Percentiles rank a stretch among this genome's conserved stretches.
Evolutionary conservation across 2,329 filamentous ascomycete genomes (phyloP).

Genomic region (Fusarium sp.): DNA sequence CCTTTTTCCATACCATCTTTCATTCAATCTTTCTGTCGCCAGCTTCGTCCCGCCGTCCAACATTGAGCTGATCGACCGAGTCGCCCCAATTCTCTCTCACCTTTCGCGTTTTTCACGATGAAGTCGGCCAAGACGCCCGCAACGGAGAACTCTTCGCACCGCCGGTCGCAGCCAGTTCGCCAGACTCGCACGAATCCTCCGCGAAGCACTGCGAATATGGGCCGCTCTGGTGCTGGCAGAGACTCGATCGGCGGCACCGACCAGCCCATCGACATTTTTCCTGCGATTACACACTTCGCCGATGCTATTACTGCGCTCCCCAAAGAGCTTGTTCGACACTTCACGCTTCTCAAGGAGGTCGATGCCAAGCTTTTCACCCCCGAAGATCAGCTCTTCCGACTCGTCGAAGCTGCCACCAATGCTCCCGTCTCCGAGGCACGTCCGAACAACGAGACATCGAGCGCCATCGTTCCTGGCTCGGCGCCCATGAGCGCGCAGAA

Average conservation of each 20-base stretch:
- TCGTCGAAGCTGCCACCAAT: slow-evolving; percentile 75
- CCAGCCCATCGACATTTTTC: slow-evolving; percentile 75
- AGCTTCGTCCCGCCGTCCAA: slow-evolving; percentile 40
- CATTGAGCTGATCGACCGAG: slow-evolving; percentile 42
- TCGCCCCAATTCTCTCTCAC: slow-evolving; percentile 33
- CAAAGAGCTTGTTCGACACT: slow-evolving; percentile 94
- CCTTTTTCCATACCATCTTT: slow-evolving; percentile 25
- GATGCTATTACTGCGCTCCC: slow-evolving; percentile 93
- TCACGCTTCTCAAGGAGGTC: slow-evolving; percentile 95
- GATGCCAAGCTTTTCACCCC: slow-evolving; percentile 95
- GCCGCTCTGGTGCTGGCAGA: slow-evolving; percentile 59
- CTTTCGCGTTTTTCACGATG: slow-evolving; percentile 57
- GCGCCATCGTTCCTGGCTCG: slow-evolving; percentile 58
- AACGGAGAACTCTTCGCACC: slow-evolving; percentile 61
- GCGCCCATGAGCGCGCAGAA: slow-evolving; percentile 65
- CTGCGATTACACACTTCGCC: slow-evolving; percentile 81
- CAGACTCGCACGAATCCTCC: slow-evolving; percentile 75
- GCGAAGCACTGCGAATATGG: slow-evolving; percentile 64
- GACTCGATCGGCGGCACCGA: slow-evolving; percentile 64
- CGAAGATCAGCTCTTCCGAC: slow-evolving; percentile 82
- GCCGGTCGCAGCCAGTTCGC: slow-evolving; percentile 73
- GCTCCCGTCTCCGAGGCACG: slow-evolving; percentile 62
- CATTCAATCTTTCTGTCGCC: slow-evolving; percentile 35
- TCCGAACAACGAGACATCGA: slow-evolving; percentile 60
- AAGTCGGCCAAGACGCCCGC: slow-evolving; percentile 66